Conservation (phyloP, 805 yeast genomes). For the Citeromyces matritensis region DNA sequence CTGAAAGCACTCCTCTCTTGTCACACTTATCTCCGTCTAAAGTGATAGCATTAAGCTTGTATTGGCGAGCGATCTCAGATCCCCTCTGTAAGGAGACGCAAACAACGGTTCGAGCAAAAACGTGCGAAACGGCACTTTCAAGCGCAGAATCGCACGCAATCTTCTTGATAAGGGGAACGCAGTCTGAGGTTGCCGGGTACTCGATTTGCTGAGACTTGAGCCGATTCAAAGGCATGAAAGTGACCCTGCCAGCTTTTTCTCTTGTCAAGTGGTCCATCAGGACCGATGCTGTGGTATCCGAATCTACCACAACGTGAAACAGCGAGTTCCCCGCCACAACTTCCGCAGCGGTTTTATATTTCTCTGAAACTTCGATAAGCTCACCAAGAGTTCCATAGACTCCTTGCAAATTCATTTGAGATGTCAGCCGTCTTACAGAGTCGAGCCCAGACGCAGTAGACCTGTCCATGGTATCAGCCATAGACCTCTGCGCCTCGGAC, state of each 20-base stretch:
- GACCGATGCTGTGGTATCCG: conserved; percentile 66
- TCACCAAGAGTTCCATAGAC: conserved; percentile 85
- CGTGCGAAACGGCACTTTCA: conserved; percentile 56
- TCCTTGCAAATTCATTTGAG: conserved; percentile 38
- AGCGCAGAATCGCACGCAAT: conserved; percentile 44
- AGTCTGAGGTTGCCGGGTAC: conserved; percentile 53
- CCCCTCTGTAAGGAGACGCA: conserved; percentile 58
- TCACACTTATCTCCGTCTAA: conserved; percentile 87
- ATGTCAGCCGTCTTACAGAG: conserved; percentile 50
- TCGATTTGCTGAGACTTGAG: conserved; percentile 23
- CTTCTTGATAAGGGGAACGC: conserved; percentile 67
- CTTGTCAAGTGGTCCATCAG: conserved; percentile 64
- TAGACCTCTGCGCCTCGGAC: conserved; percentile 37
- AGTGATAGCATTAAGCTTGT: conserved; percentile 64
- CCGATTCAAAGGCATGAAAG: conserved; percentile 82
- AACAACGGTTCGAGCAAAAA: conserved; percentile 73
- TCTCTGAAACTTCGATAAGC: conserved; percentile 64
- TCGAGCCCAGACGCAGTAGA: conserved; percentile 53
- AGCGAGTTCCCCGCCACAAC: conserved; percentile 78
- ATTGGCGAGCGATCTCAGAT: conserved; percentile 43
- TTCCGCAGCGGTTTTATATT: conserved; percentile 77
- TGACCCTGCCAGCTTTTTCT: conserved; percentile 67
- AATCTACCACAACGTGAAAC: conserved; percentile 83
- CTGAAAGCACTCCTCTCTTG: conserved; percentile 69
- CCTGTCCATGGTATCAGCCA: conserved; percentile 65